Conservation (phyloP, 1,284 basidiomycete species). For the Puccinia polysora region DNA sequence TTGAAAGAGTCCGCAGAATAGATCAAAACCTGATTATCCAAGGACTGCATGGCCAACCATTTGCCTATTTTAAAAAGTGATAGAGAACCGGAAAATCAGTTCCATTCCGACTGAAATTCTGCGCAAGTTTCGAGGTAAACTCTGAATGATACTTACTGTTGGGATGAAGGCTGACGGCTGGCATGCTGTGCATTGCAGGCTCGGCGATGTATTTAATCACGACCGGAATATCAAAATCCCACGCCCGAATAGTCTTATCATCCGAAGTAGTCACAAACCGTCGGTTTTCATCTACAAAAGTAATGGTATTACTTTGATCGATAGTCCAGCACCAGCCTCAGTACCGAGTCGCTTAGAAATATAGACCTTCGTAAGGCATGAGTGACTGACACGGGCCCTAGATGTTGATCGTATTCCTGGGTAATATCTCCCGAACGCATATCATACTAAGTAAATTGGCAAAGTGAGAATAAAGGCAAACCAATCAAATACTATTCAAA, state of each 20-base stretch:
- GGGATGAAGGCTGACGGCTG: conserved; percentile 88
- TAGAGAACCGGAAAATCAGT: conserved; percentile 36
- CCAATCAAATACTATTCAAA: not conserved
- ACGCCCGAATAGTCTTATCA: conserved; percentile 97
- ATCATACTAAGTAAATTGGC: conserved; percentile 72
- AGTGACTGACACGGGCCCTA: conserved; percentile 68
- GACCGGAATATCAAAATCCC: conserved; percentile 92
- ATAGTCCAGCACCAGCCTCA: not conserved
- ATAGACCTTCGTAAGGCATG: not conserved
- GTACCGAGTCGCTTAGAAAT: not conserved
- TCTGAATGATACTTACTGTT: conserved; percentile 64
- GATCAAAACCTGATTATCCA: conserved; percentile 96
- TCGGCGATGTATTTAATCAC: conserved; percentile 99
- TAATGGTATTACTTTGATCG: conserved; percentile 71
- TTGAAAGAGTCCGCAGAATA: conserved; percentile 92
- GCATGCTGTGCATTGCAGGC: conserved; percentile 99
- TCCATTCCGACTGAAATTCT: conserved; percentile 26
- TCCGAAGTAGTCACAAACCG: conserved; percentile 97
- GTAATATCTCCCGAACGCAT: conserved; percentile 85
- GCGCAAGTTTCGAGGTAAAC: conserved; percentile 43
- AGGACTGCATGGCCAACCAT: conserved; percentile 92
- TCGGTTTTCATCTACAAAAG: conserved; percentile 90
- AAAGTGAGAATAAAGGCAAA: conserved; percentile 5
- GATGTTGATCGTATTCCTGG: conserved; percentile 97
- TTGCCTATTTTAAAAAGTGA: conserved; percentile 61